phyloP scores from a whole-genome alignment of 331 rosid species.

The Spiraea crenata region DNA sequence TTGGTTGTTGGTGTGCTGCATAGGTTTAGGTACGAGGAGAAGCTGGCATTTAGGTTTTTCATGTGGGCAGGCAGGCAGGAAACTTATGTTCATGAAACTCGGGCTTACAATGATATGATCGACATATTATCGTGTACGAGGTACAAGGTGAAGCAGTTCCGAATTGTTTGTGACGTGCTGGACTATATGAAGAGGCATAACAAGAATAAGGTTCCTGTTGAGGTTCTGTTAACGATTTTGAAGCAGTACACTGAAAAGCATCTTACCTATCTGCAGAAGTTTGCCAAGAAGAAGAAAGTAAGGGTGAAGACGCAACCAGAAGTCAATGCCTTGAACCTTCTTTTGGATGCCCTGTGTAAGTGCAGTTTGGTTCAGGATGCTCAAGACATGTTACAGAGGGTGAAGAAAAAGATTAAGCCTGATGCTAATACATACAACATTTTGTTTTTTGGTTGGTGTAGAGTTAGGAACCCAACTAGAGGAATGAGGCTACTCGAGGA shows the following conservation, averaged over 20 bases:
- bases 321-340: conserved; percentile 76
- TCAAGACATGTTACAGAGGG: conserved; percentile 58
- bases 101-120: conserved; percentile 74
- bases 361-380: conserved; percentile 84
- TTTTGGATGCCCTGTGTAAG: conserved; percentile 82
- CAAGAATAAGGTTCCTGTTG: conserved; percentile 59
- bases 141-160: conserved; percentile 77
- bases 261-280: conserved; percentile 76
- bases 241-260: conserved; percentile 67
- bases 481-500: conserved; percentile 77
- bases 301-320: conserved; percentile 81
- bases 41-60: conserved; percentile 79
- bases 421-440: conserved; percentile 64
- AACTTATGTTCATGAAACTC: conserved; percentile 67
- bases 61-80: conserved; percentile 83
- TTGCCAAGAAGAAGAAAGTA: conserved; percentile 79
- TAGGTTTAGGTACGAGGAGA: conserved; percentile 79
- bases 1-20: conserved; percentile 61
- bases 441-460: conserved; percentile 89
- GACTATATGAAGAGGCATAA: conserved; percentile 86
- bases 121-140: conserved; percentile 72
- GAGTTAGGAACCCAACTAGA: conserved; percentile 79
- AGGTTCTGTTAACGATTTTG: conserved; percentile 62
- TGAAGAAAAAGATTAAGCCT: conserved; percentile 62
- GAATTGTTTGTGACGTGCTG: conserved; percentile 77